A percentile compares a stretch with the other conserved stretches of the same genome.
Conservation (phyloP, 805 yeast species). For the Lipomyces japonicus region DNA sequence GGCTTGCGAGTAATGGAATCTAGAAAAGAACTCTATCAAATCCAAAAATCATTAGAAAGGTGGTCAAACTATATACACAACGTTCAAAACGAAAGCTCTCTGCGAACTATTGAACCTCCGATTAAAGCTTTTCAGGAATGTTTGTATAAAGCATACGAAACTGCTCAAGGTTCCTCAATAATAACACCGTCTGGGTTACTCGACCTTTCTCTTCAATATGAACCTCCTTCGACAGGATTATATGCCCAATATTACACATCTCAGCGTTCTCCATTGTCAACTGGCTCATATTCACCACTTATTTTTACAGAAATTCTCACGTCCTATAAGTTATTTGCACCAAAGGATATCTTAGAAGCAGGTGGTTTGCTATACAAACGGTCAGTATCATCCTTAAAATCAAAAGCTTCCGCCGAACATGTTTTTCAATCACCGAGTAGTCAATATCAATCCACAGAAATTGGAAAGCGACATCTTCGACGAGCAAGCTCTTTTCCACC, state of each 20-base stretch:
- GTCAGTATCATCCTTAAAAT: constrained; percentile 51
- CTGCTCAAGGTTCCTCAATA: constrained; percentile 14
- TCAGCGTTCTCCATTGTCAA: constrained; percentile 53
- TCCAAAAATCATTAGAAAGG: constrained; percentile 67
- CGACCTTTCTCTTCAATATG: constrained; percentile 59
- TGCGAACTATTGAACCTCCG: constrained; percentile 26
- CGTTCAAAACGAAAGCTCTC: constrained; percentile 1
- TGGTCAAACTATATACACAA: constrained; percentile 51
- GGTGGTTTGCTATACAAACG: constrained; percentile 32
- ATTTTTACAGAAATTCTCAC: constrained; percentile 58
- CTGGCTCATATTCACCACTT: constrained; percentile 63
- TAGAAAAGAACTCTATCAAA: constrained; percentile 61
- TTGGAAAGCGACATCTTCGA: constrained; percentile 23
- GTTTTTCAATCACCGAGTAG: not conserved
- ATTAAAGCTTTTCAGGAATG: constrained; percentile 40
- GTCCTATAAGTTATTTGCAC: constrained; percentile 54
- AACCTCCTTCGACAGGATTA: constrained; percentile 55
- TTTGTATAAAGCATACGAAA: constrained; percentile 43
- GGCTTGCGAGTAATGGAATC: constrained; percentile 49
- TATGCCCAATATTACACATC: constrained; percentile 44
- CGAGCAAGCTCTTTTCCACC: constrained; percentile 42
- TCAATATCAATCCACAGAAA: not conserved
- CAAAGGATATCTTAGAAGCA: constrained; percentile 17
- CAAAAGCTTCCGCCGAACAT: constrained; percentile 18
- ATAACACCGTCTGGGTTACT: constrained; percentile 52